Percentiles rank a stretch among this genome's conserved stretches.
Conservation (phyloP, 2,329 filamentous ascomycete genomes). For the Aspergillus carbonarius region DNA sequence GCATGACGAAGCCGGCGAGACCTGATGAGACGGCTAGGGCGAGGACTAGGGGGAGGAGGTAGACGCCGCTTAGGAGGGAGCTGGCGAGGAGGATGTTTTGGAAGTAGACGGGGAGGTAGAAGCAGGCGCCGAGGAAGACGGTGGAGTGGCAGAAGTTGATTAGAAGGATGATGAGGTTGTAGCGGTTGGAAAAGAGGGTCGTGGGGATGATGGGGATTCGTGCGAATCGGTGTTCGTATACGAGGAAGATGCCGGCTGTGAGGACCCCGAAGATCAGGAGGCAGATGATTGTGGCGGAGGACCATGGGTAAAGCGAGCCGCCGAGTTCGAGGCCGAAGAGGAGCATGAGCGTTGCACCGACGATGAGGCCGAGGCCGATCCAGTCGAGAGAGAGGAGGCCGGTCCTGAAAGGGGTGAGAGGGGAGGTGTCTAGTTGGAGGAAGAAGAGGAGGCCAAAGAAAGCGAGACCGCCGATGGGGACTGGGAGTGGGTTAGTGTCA, state of each 20-base stretch:
- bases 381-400: slow-evolving; percentile 50
- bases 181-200: slow-evolving; percentile 60
- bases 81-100: slow-evolving; percentile 64
- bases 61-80: slow-evolving; percentile 66
- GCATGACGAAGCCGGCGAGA: slow-evolving; percentile 62
- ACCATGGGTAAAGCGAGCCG: slow-evolving; percentile 69
- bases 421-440: slow-evolving; percentile 11
- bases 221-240: slow-evolving; percentile 69
- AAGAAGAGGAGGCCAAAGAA: slow-evolving; percentile 3
- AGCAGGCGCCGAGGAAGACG: slow-evolving; percentile 68
- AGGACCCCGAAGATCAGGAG: slow-evolving; percentile 69
- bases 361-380: slow-evolving; percentile 61
- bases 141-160: slow-evolving; percentile 67
- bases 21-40: slow-evolving; percentile 60
- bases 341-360: slow-evolving; percentile 62
- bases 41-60: slow-evolving; percentile 64
- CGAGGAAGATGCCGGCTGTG: slow-evolving; percentile 61
- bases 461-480: slow-evolving; percentile 6
- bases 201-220: slow-evolving; percentile 73
- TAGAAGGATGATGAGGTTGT: slow-evolving; percentile 60
- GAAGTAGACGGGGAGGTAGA: slow-evolving; percentile 76
- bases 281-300: slow-evolving; percentile 69
- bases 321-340: slow-evolving; percentile 63
- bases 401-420: slow-evolving; percentile 22
- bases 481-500: background rate